Percentiles rank a stretch among this genome's conserved stretches.
Conservation (phyloP, 768 basidiomycete species). For the Stropharia rugosoannulata region DNA sequence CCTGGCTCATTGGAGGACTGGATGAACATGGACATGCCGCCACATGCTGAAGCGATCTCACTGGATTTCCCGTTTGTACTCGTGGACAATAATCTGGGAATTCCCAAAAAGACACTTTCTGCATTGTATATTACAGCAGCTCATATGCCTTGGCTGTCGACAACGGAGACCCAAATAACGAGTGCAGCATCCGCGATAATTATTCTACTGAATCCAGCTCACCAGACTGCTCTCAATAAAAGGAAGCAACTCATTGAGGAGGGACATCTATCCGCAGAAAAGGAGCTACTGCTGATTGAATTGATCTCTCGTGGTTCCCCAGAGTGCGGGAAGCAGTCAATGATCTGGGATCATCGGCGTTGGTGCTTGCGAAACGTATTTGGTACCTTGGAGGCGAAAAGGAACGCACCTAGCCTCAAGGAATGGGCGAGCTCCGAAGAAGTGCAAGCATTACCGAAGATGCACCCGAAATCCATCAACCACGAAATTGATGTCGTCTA, state of each 20-base stretch:
- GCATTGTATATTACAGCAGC: constrained; percentile 48
- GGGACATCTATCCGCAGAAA: constrained; percentile 31
- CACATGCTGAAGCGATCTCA: constrained; percentile 20
- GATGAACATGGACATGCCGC: constrained; percentile 23
- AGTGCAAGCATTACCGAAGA: constrained; percentile 24
- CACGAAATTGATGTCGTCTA: constrained; percentile 49
- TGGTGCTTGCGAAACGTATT: constrained; percentile 53
- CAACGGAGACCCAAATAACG: constrained; percentile 18
- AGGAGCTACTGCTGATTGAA: constrained; percentile 48
- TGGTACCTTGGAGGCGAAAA: constrained; percentile 9
- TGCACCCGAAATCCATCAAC: constrained; percentile 35
- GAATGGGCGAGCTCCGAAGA: constrained; percentile 27
- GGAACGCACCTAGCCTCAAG: not conserved
- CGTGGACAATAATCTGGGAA: constrained; percentile 58
- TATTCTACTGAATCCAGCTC: constrained; percentile 66
- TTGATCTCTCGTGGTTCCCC: constrained; percentile 48
- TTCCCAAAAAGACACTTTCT: constrained; percentile 59
- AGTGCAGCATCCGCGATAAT: constrained; percentile 44
- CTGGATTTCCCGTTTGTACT: constrained; percentile 51
- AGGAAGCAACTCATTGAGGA: constrained; percentile 52
- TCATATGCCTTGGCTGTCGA: constrained; percentile 15
- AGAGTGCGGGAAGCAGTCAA: constrained; percentile 62
- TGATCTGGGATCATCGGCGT: constrained; percentile 69
- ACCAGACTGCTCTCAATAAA: constrained; percentile 64
- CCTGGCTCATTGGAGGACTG: constrained; percentile 56